Conservation (phyloP, 1,284 basidiomycete genomes). For the Malassezia psittaci region DNA sequence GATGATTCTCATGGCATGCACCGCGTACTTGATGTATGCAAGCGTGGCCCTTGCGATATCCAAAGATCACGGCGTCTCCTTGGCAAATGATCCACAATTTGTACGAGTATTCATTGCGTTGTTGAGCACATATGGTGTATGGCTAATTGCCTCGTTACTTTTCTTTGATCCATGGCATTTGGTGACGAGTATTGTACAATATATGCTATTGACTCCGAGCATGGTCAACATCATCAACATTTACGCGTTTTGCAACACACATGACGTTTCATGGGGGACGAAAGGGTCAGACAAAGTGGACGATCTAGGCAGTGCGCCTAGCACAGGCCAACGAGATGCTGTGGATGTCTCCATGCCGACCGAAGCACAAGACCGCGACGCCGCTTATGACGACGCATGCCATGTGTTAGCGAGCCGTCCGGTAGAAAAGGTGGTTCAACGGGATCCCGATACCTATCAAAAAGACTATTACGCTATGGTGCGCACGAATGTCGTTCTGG, state of each 20-base stretch:
- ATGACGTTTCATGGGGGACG: conserved; percentile 44
- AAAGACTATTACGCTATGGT: conserved; percentile 56
- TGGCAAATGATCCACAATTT: conserved; percentile 33
- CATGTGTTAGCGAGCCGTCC: conserved; percentile 36
- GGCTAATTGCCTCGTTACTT: conserved; percentile 37
- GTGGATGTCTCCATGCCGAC: conserved; percentile 43
- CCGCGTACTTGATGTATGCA: conserved; percentile 33
- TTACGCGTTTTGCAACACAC: conserved; percentile 45
- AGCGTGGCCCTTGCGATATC: conserved; percentile 26
- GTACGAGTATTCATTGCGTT: conserved; percentile 44
- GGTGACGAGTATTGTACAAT: conserved; percentile 43
- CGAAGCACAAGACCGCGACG: conserved; percentile 39
- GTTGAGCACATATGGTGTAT: conserved; percentile 42
- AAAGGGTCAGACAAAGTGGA: conserved; percentile 40
- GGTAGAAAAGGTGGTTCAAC: conserved; percentile 15
- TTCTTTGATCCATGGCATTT: conserved; percentile 46
- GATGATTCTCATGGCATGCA: conserved; percentile 40
- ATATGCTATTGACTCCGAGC: conserved; percentile 39
- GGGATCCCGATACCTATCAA: conserved; percentile 36
- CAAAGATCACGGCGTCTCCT: conserved; percentile 13
- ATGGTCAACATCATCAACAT: conserved; percentile 46
- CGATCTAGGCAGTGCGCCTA: conserved; percentile 34
- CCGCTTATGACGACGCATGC: conserved; percentile 44
- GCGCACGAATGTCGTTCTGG: conserved; percentile 75
- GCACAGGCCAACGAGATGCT: conserved; percentile 19